These are phyloP conservation scores for Skeletonema grethae DNA, from an alignment of 108 stramenopile species.

Conservation along the genomic window DNA sequence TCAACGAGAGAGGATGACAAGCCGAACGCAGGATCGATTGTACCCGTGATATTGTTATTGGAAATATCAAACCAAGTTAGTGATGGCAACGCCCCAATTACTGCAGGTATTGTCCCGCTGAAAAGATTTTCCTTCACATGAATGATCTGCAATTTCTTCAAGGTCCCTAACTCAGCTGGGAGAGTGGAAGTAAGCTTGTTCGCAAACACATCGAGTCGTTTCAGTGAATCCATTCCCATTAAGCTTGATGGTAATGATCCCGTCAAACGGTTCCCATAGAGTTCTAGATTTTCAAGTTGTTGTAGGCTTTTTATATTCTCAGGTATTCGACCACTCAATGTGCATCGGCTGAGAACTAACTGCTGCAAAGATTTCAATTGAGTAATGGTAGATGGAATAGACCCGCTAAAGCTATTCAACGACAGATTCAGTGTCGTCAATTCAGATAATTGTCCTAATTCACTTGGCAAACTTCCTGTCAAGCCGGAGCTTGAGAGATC, in stretches of 20 bases:
- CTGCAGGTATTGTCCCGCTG: conserved; percentile 54
- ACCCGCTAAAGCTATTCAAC: conserved; percentile 41
- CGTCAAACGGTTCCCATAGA: conserved; percentile 51
- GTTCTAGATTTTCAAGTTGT: conserved; percentile 39
- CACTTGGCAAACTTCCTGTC: conserved; percentile 20
- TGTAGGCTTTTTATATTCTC: conserved; percentile 2
- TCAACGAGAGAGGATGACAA: conserved; percentile 47
- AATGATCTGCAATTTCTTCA: conserved; percentile 55
- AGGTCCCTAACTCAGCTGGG: conserved; percentile 20
- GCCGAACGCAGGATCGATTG: conserved; percentile 48
- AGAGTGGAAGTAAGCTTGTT: conserved; percentile 54
- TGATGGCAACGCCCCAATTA: conserved; percentile 45
- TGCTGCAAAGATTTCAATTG: conserved; percentile 31
- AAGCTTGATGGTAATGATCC: conserved; percentile 29
- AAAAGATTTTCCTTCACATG: conserved; percentile 62
- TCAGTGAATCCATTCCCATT: conserved; percentile 38
- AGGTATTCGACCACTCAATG: conserved; percentile 14
- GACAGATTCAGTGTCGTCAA: conserved; percentile 14
- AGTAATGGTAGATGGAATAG: conserved; percentile 37
- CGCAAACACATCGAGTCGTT: conserved; percentile 67
- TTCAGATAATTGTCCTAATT: conserved; percentile 31
- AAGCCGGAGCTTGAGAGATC: conserved; percentile 3
- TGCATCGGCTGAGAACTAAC: conserved; percentile 7
- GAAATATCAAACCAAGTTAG: conserved; percentile 68
- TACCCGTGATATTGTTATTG: conserved; percentile 43